Base-by-base conservation (phyloP, 306 rosid genomes). In the Trifolium pratense region DNA sequence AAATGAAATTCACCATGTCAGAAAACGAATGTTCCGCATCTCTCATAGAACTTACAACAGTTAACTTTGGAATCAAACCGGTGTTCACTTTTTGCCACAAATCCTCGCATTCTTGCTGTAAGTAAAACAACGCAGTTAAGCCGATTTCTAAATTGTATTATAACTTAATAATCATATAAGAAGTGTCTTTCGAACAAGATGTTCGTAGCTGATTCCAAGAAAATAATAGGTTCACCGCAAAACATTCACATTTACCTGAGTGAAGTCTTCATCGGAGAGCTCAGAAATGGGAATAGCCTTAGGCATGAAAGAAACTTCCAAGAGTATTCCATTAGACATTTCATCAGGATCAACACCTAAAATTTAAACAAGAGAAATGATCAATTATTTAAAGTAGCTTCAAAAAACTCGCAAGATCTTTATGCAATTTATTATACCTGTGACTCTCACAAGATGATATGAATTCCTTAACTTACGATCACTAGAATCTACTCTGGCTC, bases 31-130 rank as follows among this genome's bases (percentile, higher is more conserved):
- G 11, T 48, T 15, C 53, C 16, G 0, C 53, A 29, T 14, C 39
- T 66, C 15, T 51, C 48, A 32, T 25, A 46, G 32, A 66, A 84
- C 98, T 89, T 87, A 93, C 98, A 45, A 81, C 81, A 16, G 89
- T 75, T 48, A 80, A 78, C 65, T 84, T 89, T 10, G 71, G 74
- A 17, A 87, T 74, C 75, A 83, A 25, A 71, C 86, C 70, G 42
- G 52, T 49, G 16, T 78, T 71, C 49, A 91, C 85, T 14, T 79
- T 85, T 81, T 85, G 83, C 73, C 11, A 79, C 85, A 93, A 70
- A 74, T 87, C 86, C 78, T 77, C 77, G 40, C 91, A 87, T 77
- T 93, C 98, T 67, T 85, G 83, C 98, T 93, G 87, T 43, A 73
- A 74, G 71, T 9, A 79, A 78, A 53, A 71, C 39, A 29, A 29